These are phyloP conservation scores for Pichia eremophila DNA, from an alignment of 805 yeast genomes.

Conservation along the genomic window DNA sequence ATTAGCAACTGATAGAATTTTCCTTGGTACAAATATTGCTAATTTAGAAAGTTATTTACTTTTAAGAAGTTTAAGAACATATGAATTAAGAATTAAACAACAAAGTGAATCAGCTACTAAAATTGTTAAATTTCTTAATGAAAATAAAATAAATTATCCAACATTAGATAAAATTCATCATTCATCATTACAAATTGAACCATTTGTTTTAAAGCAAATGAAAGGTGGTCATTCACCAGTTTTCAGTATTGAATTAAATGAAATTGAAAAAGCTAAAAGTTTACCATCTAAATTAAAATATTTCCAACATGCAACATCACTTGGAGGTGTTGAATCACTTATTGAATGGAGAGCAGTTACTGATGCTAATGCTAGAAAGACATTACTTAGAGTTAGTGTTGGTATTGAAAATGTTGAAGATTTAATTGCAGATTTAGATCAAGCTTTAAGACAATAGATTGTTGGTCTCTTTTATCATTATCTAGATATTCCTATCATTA, in stretches of 20 bases:
- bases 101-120: constrained; percentile 58
- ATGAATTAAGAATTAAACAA: constrained; percentile 55
- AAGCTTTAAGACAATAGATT: constrained; percentile 32
- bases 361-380: constrained; percentile 46
- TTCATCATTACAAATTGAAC: constrained; percentile 68
- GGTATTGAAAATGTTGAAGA: constrained; percentile 77
- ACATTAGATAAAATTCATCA: constrained; percentile 49
- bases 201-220: constrained; percentile 56
- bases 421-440: constrained; percentile 60
- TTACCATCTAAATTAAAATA: constrained; percentile 58
- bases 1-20: constrained; percentile 54
- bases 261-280: constrained; percentile 45
- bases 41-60: constrained; percentile 69
- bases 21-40: constrained; percentile 71
- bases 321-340: constrained; percentile 87
- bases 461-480: neutral
- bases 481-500: neutral
- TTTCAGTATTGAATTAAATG: constrained; percentile 50
- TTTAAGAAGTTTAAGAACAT: constrained; percentile 74
- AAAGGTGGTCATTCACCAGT: constrained; percentile 64
- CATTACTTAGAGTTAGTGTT: constrained; percentile 62
- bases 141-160: constrained; percentile 39
- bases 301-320: constrained; percentile 85
- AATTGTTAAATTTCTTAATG: constrained; percentile 50
- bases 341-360: constrained; percentile 85